Evolutionary conservation across 2,329 filamentous ascomycete genomes (phyloP), one percentile per base, ranked within the genome.

Genomic region (Cladosporium oxysporum): DNA sequence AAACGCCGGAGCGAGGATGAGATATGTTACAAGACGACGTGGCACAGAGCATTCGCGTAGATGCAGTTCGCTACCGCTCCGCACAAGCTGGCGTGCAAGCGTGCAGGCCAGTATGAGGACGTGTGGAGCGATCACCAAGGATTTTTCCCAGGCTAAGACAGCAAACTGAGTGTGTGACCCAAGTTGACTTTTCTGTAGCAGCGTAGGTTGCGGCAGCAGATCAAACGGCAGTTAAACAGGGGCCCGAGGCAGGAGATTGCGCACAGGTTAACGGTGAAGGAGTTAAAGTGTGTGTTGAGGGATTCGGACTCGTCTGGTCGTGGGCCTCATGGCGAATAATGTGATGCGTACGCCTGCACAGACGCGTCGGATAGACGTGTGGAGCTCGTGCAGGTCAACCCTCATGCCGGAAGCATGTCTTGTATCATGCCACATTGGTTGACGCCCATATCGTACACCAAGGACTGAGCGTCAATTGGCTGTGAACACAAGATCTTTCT

Each of bases 131-230:
- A 62, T 62, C 60, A 35, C 29, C 47, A 29, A 63, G 61, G 61
- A 52, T 63, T 63, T 57, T 63, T n/a, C 14, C 47, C 23, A 37
- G 44, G 61, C 61, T 63, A 63, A 63, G 37, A 44, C 49, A 28
- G 8, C n/a, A 53, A 35, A 47, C 21, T 55, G 49, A 41, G 60
- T 55, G 29, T 41, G 50, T 57, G 61, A 63, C 61, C 61, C 55
- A 63, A 57, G 61, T 63, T 57, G 50, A 55, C 44, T 57, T 57
- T 63, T 41, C 14, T 35, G 50, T 33, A 35, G 28, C 33, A 52
- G 33, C 57, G 55, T 58, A 58, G n/a, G n/a, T 58, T 58, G 31
- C 55, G 33, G 41, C 18, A 33, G 58, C 44, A 61, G 58, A 50
- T 60, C 58, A 60, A 14, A 47, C 58, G 21, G 37, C 26, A 28